Evolutionary conservation across 495 filamentous ascomycete genomes (phyloP).

Genomic region (Aspergillus kassunensis): DNA sequence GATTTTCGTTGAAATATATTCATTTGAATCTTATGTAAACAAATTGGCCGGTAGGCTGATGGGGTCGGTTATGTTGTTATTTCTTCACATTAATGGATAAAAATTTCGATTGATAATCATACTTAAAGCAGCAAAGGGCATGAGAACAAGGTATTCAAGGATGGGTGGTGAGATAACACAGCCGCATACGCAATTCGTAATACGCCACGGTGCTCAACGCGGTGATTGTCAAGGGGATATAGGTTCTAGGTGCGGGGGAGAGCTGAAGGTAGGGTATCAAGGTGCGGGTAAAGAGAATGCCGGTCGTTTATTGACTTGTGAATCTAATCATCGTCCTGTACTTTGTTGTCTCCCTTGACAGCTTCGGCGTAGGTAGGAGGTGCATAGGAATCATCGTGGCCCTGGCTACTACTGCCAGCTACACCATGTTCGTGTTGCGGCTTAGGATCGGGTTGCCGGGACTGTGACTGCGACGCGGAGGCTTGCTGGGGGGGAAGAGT

Average conservation of each 20-base stretch:
- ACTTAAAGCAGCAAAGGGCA: not conserved
- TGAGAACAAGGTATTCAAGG: not conserved
- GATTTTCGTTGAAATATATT: no score
- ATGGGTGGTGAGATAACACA: not conserved
- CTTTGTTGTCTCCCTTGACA: constrained; percentile 81
- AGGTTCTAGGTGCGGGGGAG: not conserved
- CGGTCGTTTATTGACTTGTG: not conserved
- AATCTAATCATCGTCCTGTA: constrained; percentile 60
- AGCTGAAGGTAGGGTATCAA: constrained; percentile 1
- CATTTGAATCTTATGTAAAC: no score
- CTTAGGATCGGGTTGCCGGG: constrained; percentile 18
- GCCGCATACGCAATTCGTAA: not conserved
- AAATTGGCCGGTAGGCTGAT: no score
- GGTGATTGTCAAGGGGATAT: not conserved
- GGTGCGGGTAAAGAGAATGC: not conserved
- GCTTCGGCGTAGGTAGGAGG: constrained; percentile 85
- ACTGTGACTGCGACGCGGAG: constrained; percentile 21
- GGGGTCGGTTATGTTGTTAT: no score
- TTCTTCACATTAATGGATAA: no score
- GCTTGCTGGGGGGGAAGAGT: constrained; percentile 30
- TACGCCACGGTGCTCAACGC: not conserved
- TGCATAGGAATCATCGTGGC: constrained; percentile 30
- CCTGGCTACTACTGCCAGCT: constrained; percentile 32
- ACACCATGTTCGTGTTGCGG: constrained; percentile 21
- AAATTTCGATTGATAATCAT: no score